Base-by-base conservation (phyloP, 257 asterid species). In the Gentiana straminea region DNA sequence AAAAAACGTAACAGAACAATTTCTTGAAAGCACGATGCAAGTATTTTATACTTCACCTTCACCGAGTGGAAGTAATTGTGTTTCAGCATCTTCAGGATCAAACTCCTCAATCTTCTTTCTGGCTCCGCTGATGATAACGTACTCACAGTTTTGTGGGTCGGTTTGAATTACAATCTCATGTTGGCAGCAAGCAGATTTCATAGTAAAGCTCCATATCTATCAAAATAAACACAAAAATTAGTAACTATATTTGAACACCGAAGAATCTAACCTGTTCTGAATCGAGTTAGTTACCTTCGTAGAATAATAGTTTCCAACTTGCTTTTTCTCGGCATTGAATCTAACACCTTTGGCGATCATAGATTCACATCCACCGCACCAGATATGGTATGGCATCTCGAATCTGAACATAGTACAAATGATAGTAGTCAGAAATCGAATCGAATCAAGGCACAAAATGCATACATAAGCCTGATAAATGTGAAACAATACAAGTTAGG, bases 301-400 rank as follows among this genome's bases (percentile, higher is more conserved):
- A 7, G 97, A 81, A 77, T 87, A 87, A 73, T 91, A 91, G 66
- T 85, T 91, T 41, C 97, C 98, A 59, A 85, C 95, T 92, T 92
- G 95, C 79, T 88, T 92, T 63, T 92, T 88, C 78, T 92, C 97
- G 13, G 99, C 99, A 66, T 92, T 92, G 78, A 92, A 88, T 71
- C 99, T 74, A 55, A 91, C 98, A 79, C 97, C 98, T 75, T 91
- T 91, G 12, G 94, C 98, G 66, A 91, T 91, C 97, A 92, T 87
- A 65, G 98, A 87, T 77, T 87, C 93, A 47, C 98, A 91, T 57
- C 97, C 98, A 64, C 97, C 98, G 77, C 96, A 91, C 95, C 98
- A 91, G 51, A 91, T 72, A 71, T 91, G 78, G 68, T 39, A 91
- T 45, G 98, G 96, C 98, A 87, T 91, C 87, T 91, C 94, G 35